Percentiles rank a stretch among this genome's conserved stretches.
Evolutionary conservation across 2,329 filamentous ascomycete species (phyloP).

Genomic region (Stromatinia cepivora): DNA sequence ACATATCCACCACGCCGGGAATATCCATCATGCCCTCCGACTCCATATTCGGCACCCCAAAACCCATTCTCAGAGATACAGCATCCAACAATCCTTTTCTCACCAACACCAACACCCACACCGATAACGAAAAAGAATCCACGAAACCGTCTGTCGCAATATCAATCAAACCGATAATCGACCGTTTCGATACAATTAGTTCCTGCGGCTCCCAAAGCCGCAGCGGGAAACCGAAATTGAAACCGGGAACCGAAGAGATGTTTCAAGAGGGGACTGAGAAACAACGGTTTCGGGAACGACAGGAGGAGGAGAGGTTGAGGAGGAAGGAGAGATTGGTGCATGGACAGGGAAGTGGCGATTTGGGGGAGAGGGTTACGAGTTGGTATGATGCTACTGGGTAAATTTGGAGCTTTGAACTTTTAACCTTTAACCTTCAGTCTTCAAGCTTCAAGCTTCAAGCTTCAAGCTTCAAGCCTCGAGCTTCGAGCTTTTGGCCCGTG

Average conservation of each 20-base stretch:
- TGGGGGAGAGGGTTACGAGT: background rate
- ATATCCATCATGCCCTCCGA: constrained; percentile 14
- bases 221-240: background rate
- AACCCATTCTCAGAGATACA: background rate
- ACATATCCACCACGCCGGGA: constrained; percentile 17
- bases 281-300: background rate
- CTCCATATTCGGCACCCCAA: background rate
- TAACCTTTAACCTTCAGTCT: background rate
- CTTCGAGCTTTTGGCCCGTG: too few relatives aligned
- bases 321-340: background rate
- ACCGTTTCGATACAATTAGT: constrained; percentile 7
- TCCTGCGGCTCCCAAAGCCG: background rate
- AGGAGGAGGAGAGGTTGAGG: background rate
- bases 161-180: constrained; percentile 12
- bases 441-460: too few relatives aligned
- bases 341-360: background rate
- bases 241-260: background rate
- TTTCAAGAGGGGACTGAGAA: background rate
- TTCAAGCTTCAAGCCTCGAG: too few relatives aligned
- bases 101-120: background rate
- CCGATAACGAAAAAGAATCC: background rate
- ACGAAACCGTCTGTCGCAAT: background rate
- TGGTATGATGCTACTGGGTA: constrained; percentile 17
- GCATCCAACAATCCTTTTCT: background rate
- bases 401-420: background rate